Evolutionary conservation across 768 basidiomycete species (phyloP).

Genomic region (Clitopilus passeckerianus): DNA sequence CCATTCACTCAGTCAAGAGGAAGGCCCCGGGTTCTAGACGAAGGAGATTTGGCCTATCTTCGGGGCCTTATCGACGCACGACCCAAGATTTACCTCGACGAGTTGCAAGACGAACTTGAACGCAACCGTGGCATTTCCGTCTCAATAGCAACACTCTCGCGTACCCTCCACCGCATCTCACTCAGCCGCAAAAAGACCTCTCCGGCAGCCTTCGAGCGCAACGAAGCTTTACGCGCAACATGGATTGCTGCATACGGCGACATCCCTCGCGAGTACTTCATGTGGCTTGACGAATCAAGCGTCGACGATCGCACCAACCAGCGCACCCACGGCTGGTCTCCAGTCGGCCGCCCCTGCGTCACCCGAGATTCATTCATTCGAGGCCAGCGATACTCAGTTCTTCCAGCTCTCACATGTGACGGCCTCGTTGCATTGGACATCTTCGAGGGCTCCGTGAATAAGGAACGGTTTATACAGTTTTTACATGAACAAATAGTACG

Average conservation of each 20-base stretch:
- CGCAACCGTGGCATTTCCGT: conserved; percentile 14
- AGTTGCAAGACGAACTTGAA: conserved; percentile 21
- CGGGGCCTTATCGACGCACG: conserved; percentile 16
- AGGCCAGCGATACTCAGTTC: conserved; percentile 17
- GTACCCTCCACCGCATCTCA: conserved; percentile 12
- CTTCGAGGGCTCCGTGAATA: conserved; percentile 24
- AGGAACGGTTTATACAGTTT: conserved; percentile 23
- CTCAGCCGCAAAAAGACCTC: conserved; percentile 20
- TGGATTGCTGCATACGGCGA: conserved; percentile 13
- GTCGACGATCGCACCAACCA: conserved; percentile 13
- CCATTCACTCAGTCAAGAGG: conserved; percentile 13
- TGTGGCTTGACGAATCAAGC: conserved; percentile 22
- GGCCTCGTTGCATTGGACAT: conserved; percentile 23
- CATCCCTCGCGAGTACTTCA: conserved; percentile 14
- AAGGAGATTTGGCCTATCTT: too few species aligned
- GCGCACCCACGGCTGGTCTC: too few species aligned
- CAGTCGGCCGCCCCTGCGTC: conserved; percentile 15
- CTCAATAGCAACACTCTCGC: conserved; percentile 23
- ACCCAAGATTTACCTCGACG: conserved; percentile 24
- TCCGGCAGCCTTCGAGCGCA: conserved; percentile 18
- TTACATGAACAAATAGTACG: conserved; percentile 17
- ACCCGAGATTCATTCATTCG: conserved; percentile 16
- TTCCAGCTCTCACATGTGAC: conserved; percentile 20
- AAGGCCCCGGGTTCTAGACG: too few species aligned
- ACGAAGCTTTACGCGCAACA: conserved; percentile 20